Base-by-base conservation (phyloP, 2,329 filamentous ascomycete species). In the Cryoendolithus antarcticus region DNA sequence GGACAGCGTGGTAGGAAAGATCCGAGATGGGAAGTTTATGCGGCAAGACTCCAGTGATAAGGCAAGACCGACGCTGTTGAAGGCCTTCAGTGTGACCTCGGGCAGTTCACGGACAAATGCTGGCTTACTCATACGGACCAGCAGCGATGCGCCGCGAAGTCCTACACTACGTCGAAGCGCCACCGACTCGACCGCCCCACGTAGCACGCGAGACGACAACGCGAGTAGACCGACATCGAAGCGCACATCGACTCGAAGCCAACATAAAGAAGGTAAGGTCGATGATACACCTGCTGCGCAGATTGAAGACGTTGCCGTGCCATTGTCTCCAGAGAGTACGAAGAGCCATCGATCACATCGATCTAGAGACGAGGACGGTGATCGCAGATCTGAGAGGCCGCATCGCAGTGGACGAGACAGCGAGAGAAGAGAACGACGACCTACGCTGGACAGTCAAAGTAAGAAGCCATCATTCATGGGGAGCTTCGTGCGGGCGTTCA, bases 401-500 rank as follows among this genome's bases (percentile, higher is more conserved):
- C 24, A 27, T 27, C 24, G 37, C 31, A 32, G 37, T n/a, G 15
- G 38, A 10, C 38, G 33, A 9, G 39, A 37, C 13, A 36, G 34
- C 13, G 39, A 37, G 6, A 41, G 34, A 6, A 33, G 34, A 9
- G 34, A 36, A 9, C 29, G 39, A 13, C 12, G 39, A 8, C 39
- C 39, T 24, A 30, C 34, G 21, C 6, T 19, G 8, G 30, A 5
- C 21, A 31, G 34, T 34, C 36, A 37, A 31, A 35, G 34, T 30
- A 41, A 41, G 39, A 41, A 37, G 30, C 30, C 39, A 27, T 32
- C 30, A 2, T 41, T 41, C 30, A 36, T 41, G 32, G 39, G 39
- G 12, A 36, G 34, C 6, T 27, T 41, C 6, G 11, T 37, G 13
- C 36, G 27, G 34, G 34, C 39, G 12, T 32, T 41, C 4, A 41